These are phyloP conservation scores for Forsythia viridissima DNA, from an alignment of 257 asterid species.

Conservation along the genomic window DNA sequence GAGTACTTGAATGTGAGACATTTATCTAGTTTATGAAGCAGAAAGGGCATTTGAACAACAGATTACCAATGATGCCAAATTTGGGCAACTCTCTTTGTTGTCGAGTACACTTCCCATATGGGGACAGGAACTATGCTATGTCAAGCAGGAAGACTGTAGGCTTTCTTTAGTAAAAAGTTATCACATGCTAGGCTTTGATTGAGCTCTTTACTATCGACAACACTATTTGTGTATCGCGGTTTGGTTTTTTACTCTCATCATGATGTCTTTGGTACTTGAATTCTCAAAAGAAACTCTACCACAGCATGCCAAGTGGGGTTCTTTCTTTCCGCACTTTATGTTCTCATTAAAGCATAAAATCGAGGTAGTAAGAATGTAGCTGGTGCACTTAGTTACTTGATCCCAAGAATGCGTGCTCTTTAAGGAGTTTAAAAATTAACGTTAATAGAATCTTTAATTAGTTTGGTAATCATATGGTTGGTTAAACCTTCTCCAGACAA, in stretches of 20 bases:
- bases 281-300: no score
- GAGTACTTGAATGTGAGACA: neutral
- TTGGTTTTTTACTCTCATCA: no score
- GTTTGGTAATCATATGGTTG: neutral
- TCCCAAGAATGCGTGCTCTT: neutral
- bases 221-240: no score
- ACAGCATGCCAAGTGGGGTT: neutral
- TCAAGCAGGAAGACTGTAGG: neutral
- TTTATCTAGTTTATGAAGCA: neutral
- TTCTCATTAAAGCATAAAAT: neutral
- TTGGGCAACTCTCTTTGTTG: neutral
- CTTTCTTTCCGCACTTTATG: neutral
- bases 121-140: neutral
- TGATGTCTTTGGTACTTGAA: no score
- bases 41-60: neutral
- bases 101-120: neutral
- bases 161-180: neutral
- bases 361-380: neutral
- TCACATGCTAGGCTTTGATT: neutral
- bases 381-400: neutral
- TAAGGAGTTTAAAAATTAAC: neutral
- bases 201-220: neutral
- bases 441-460: neutral
- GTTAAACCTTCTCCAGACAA: neutral
- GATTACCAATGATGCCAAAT: neutral